Percentiles rank a stretch among this genome's conserved stretches.
These are phyloP conservation scores for Geotrichum histeridarum DNA, from an alignment of 1,139 yeast genomes.

Conservation along the genomic window DNA sequence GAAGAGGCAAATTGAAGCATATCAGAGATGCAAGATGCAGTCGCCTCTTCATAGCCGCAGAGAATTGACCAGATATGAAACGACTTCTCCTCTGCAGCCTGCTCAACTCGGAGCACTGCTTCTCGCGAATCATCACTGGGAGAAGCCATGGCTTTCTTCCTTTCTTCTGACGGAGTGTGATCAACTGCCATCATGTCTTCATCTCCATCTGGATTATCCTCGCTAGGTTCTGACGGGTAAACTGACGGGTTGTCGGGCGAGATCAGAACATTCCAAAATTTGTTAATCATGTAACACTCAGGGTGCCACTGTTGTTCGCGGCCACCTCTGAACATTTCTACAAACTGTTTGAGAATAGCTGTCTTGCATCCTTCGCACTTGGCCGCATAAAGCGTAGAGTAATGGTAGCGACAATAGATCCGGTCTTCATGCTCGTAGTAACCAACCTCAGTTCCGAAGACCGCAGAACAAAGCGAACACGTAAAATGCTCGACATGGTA, in stretches of 20 bases:
- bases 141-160: not conserved
- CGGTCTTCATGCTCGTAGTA: slow-evolving; percentile 82
- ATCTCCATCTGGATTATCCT: not conserved
- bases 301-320: slow-evolving; percentile 98
- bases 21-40: slow-evolving; percentile 86
- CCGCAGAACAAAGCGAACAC: slow-evolving; percentile 80
- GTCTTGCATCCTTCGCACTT: slow-evolving; percentile 92
- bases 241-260: slow-evolving; percentile 6
- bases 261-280: slow-evolving; percentile 80
- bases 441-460: slow-evolving; percentile 88
- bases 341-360: slow-evolving; percentile 89
- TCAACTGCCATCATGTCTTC: not conserved
- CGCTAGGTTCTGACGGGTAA: slow-evolving; percentile 1
- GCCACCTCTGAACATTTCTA: slow-evolving; percentile 90
- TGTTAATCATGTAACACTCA: slow-evolving; percentile 95
- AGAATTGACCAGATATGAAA: slow-evolving; percentile 83
- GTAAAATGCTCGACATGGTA: slow-evolving; percentile 95
- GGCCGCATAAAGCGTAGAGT: slow-evolving; percentile 75
- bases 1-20: slow-evolving; percentile 84
- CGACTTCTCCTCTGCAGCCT: slow-evolving; percentile 59
- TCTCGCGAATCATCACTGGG: not conserved
- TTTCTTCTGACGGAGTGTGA: not conserved
- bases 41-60: slow-evolving; percentile 83
- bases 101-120: slow-evolving; percentile 54
- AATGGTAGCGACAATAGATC: slow-evolving; percentile 88